Base-by-base conservation (phyloP, 1,284 basidiomycete genomes). In the Inonotus obliquus region DNA sequence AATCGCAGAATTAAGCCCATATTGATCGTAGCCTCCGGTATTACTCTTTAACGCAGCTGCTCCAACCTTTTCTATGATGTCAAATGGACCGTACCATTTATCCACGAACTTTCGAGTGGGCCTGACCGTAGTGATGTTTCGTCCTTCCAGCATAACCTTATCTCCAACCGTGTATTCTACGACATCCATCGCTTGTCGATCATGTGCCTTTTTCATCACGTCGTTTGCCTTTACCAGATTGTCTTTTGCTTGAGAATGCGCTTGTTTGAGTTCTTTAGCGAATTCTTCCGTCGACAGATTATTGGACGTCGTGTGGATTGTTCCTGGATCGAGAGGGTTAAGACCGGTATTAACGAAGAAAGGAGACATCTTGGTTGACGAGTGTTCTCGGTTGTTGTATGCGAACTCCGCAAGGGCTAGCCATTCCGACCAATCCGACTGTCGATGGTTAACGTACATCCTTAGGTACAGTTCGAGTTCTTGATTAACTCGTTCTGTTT, bases 401-500 rank as follows among this genome's bases (percentile, higher is more conserved):
- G 48, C 57, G 25, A 59, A 59, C 45, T 59, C 48, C 1, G 48
- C 57, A 11, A 41, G 48, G 3, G 19, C n/a, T 27, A 59, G 23
- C 23, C 13, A 52, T 1, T 39, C 47, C 2, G 19, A 29, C 57
- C 48, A 59, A 32, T 59, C 39, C 5, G 29, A 13, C 25, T 59
- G 57, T 39, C 48, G 13, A 44, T 41, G 17, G 7, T 59, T 44
- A 17, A 51, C 39, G 38, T 39, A 52, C 4, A 27, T 25, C 32
- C 35, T 5, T 11, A 59, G 29, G 29, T 52, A 59, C 27, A 38
- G 57, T 41, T 59, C 48, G 1, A 59, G 32, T 29, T 59, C 57
- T n/a, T 59, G 57, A 27, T 59, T 59, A 14, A 59, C 32, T 29
- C n/a, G 1, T 27, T 60, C 52, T 2, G 52, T 54, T 17, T 54